A percentile compares a stretch with the other conserved stretches of the same genome.
These are phyloP conservation scores for Phytophthora rubi DNA, from an alignment of 352 stramenopile species.

Conservation along the genomic window DNA sequence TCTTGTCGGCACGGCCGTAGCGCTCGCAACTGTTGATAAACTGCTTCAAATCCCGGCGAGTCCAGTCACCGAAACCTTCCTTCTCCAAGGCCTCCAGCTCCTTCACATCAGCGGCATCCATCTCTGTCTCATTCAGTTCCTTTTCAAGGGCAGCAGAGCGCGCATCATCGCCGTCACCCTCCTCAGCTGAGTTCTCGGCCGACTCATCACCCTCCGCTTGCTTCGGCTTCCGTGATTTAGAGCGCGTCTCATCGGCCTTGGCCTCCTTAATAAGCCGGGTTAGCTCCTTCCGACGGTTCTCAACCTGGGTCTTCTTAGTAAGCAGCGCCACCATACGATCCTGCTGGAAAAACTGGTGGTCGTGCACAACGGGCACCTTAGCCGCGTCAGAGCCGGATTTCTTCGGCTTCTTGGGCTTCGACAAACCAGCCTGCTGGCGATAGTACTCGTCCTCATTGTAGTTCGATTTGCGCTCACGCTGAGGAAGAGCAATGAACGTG, in stretches of 20 bases:
- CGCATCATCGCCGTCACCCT: slow-evolving; percentile 56
- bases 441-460: slow-evolving; percentile 99
- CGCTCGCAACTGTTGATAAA: slow-evolving; percentile 94
- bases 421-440: slow-evolving; percentile 80
- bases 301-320: slow-evolving; percentile 87
- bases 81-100: slow-evolving; percentile 79
- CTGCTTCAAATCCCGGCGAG: slow-evolving; percentile 85
- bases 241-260: slow-evolving; percentile 78
- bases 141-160: slow-evolving; percentile 77
- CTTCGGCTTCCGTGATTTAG: slow-evolving; percentile 82
- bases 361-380: slow-evolving; percentile 92
- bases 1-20: slow-evolving; percentile 93
- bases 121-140: slow-evolving; percentile 78
- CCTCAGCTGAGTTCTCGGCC: slow-evolving; percentile 69
- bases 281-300: slow-evolving; percentile 91
- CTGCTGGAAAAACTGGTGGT: slow-evolving; percentile 96
- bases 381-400: slow-evolving; percentile 87
- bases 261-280: slow-evolving; percentile 83
- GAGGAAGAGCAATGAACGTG: slow-evolving; percentile 88
- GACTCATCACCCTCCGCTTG: slow-evolving; percentile 62
- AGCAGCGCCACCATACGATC: slow-evolving; percentile 88
- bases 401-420: slow-evolving; percentile 90
- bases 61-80: slow-evolving; percentile 97
- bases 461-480: slow-evolving; percentile 90
- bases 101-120: slow-evolving; percentile 69